These are phyloP conservation scores for Penicillium coprophilum DNA, from an alignment of 495 filamentous ascomycete genomes.

Conservation along the genomic window DNA sequence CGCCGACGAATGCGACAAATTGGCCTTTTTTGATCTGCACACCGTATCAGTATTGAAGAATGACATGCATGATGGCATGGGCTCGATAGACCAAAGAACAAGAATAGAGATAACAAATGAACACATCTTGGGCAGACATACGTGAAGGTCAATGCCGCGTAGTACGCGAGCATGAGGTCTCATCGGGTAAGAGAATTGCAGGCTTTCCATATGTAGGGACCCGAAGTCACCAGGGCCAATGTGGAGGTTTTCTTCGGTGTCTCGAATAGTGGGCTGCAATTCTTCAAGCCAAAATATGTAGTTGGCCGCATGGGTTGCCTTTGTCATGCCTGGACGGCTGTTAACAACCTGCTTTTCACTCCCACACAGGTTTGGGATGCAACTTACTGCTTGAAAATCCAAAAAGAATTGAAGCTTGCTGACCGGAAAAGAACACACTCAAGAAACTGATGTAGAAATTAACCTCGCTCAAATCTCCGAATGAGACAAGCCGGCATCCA, in stretches of 20 bases:
- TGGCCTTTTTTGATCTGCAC: slow-evolving; percentile 32
- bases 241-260: slow-evolving; percentile 34
- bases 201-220: slow-evolving; percentile 49
- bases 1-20: slow-evolving; percentile 54
- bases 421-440: slow-evolving; percentile 53
- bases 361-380: background rate
- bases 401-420: slow-evolving; percentile 50
- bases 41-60: background rate
- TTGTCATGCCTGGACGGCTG: slow-evolving; percentile 38
- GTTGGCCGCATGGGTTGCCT: slow-evolving; percentile 42
- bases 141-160: slow-evolving; percentile 13
- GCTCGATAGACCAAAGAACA: background rate
- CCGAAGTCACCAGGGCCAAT: slow-evolving; percentile 20
- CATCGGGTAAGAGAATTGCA: slow-evolving; percentile 58
- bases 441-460: slow-evolving; percentile 56
- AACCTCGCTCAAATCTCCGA: slow-evolving; percentile 42
- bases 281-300: slow-evolving; percentile 48
- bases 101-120: background rate
- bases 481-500: slow-evolving; percentile 26
- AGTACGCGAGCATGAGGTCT: slow-evolving; percentile 17
- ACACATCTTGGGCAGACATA: background rate
- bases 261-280: slow-evolving; percentile 37
- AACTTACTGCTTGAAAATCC: slow-evolving; percentile 24
- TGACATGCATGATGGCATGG: background rate
- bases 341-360: background rate